Conservation (phyloP, 257 asterid genomes). For the Rehmannia glutinosa region DNA sequence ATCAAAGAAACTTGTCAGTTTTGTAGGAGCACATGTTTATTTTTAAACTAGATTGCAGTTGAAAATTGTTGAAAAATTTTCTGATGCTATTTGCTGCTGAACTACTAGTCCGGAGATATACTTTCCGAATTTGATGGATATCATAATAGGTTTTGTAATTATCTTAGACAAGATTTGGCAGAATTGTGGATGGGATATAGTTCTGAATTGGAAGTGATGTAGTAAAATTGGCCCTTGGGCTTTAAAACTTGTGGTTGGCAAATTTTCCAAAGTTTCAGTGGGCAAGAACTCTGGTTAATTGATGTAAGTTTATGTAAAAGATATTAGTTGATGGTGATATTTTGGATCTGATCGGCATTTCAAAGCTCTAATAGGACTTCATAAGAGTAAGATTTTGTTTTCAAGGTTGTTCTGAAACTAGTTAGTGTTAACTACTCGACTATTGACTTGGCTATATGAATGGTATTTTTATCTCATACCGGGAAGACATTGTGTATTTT, state of each 20-base stretch:
- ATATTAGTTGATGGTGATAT: too few species aligned
- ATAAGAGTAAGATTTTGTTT: too few species aligned
- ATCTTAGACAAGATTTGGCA: not conserved
- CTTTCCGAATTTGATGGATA: not conserved
- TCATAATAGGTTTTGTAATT: not conserved
- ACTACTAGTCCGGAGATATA: slow-evolving; percentile 1
- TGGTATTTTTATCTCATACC: not conserved
- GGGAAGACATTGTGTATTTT: not conserved
- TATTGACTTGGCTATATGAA: not conserved
- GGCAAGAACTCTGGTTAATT: too few species aligned
- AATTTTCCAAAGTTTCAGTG: too few species aligned
- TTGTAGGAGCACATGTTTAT: not conserved
- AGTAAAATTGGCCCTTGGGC: not conserved
- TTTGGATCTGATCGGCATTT: too few species aligned
- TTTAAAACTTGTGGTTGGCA: too few species aligned
- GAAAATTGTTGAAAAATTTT: not conserved
- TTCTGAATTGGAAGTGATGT: slow-evolving; percentile 1
- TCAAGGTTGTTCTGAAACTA: too few species aligned
- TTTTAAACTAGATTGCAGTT: not conserved
- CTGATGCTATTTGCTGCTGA: not conserved
- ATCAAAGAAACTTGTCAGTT: not conserved
- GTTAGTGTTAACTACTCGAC: too few species aligned
- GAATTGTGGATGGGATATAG: not conserved
- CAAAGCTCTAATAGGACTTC: too few species aligned
- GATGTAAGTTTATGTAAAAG: too few species aligned